Evolutionary conservation across 345 rosid species (phyloP), one percentile per base, ranked within the genome.

Genomic region (Ricinus communis): DNA sequence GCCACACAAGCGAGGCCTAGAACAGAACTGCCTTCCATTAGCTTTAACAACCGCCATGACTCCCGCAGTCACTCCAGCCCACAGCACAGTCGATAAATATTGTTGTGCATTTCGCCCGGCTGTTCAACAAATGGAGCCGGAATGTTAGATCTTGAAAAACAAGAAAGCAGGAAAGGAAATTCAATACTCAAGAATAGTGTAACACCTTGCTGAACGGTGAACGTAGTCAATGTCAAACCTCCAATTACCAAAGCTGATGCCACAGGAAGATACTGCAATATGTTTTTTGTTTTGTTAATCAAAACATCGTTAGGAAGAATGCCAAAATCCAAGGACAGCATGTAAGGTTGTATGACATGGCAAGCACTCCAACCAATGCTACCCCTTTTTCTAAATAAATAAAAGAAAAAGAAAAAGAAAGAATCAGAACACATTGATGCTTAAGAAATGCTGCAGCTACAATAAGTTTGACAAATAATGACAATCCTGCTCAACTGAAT

Each of bases 61-160:
- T 51, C 99, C 99, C 28, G 99, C 97, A 72, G 96, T 80, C 75
- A 92, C 85, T 66, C 99, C 97, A 5, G 96, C 97, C 85, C 90
- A 89, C 28, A 90, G 62, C 18, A 89, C 88, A 5, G 97, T 82
- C 27, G 90, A 82, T 45, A 87, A 63, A 70, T 88, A 90, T 68
- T 85, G 96, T 66, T 88, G 97, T 0, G 90, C 79, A 49, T 85
- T 85, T 69, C 98, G 80, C 41, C 97, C 95, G 19, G 85, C 98
- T 90, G 68, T 70, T 60, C 4, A 66, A 18, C 9, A 53, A 40
- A 41, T 54, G n/a, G 55, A 15, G 52, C 0, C 31, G 19, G 13
- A 54, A 16, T 10, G 12, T 69, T 21, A 55, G 51, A 31, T 40
- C 40, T 14, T 45, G 18, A 25, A 41, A 12, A 27, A 13, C 8